phyloP scores from a whole-genome alignment of 139 green algal genomes.

The Coelastrella sp. region DNA sequence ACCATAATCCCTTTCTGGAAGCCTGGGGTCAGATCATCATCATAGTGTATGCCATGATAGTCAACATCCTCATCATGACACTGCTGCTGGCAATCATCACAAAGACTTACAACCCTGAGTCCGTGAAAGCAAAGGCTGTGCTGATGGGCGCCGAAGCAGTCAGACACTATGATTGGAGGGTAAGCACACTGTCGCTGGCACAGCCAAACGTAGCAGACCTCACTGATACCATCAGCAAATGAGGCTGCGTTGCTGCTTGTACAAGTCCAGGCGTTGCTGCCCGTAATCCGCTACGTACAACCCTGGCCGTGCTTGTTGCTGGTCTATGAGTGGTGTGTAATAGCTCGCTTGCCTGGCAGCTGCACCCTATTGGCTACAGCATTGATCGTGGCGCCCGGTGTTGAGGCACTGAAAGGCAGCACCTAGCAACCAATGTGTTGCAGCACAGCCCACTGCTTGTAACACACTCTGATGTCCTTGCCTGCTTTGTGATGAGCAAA shows the following conservation, averaged over 20 bases:
- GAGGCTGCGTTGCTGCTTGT: too few species aligned
- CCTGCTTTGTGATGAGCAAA: background rate
- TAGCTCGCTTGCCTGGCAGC: too few species aligned
- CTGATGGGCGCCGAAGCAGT: conserved; percentile 1
- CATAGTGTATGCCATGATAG: background rate
- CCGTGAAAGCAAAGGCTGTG: background rate
- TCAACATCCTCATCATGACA: conserved; percentile 38
- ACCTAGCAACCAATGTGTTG: too few species aligned
- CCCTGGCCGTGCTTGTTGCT: too few species aligned
- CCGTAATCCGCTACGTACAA: too few species aligned
- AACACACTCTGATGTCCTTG: background rate
- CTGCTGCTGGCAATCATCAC: conserved; percentile 29
- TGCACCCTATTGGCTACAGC: too few species aligned
- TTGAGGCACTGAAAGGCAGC: too few species aligned
- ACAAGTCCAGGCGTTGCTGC: too few species aligned
- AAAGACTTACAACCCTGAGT: conserved; percentile 17
- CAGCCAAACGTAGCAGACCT: background rate
- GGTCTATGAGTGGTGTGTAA: too few species aligned
- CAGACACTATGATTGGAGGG: background rate
- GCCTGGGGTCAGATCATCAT: conserved; percentile 7
- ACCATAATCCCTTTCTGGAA: background rate
- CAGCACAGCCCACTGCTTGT: background rate
- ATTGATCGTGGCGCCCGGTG: too few species aligned
- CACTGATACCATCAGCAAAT: background rate
- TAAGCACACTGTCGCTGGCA: background rate